Evolutionary conservation across 2,329 filamentous ascomycete species (phyloP).

Genomic region (Cordyceps fumosorosea): DNA sequence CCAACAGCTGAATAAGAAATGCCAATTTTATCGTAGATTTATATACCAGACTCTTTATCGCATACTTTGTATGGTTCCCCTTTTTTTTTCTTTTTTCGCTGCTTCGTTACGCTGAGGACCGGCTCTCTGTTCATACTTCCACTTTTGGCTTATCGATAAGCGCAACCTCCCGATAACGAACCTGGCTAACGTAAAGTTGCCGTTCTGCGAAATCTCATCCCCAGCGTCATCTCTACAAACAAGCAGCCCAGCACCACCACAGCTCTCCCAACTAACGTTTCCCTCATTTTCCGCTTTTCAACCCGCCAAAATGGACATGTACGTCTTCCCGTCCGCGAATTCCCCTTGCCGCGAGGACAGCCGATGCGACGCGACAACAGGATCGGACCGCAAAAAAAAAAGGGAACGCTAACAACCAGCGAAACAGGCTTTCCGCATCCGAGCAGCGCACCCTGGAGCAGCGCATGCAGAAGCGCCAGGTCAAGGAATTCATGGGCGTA

Average conservation of each 20-base stretch:
- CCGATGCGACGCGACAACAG: neutral
- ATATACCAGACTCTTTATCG: neutral
- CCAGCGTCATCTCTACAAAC: constrained; percentile 5
- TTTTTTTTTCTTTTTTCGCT: neutral
- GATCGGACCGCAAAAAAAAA: neutral
- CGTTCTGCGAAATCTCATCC: constrained; percentile 10
- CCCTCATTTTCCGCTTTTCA: constrained; percentile 3
- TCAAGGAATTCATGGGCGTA: constrained; percentile 98
- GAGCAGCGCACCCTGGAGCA: constrained; percentile 91
- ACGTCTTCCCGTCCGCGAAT: neutral
- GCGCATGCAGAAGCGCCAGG: constrained; percentile 96
- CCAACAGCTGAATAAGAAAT: no score
- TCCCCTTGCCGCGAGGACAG: neutral
- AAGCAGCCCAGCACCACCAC: neutral
- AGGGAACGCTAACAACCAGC: neutral
- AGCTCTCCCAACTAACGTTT: neutral
- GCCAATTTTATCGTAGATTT: neutral
- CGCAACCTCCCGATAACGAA: neutral
- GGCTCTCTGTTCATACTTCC: neutral
- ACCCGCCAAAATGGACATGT: constrained; percentile 21
- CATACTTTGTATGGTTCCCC: neutral
- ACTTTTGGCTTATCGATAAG: constrained; percentile 13
- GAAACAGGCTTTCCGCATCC: constrained; percentile 55
- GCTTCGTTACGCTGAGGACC: no score
- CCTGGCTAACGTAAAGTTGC: neutral